Base-by-base conservation (phyloP, 768 basidiomycete species). In the Trametes cubensis region DNA sequence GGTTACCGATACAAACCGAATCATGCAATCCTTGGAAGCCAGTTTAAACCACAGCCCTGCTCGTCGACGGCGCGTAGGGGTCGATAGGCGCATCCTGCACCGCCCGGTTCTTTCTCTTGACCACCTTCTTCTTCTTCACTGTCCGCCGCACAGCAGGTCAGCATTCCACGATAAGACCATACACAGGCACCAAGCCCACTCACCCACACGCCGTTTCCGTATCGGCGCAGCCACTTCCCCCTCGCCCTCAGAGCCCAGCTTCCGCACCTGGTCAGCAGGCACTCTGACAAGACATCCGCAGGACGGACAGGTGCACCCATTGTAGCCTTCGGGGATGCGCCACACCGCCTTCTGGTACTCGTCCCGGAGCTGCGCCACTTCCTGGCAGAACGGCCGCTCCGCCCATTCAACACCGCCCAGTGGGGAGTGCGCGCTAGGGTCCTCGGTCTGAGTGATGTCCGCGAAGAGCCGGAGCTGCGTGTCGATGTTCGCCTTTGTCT, bases 31-130 rank as follows among this genome's bases (percentile, higher is more conserved):
- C 47, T 7, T 15, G 18, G 23, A 17, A 28, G 23, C 34, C 28
- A 7, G 4, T 14, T 52, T 30, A 58, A 17, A 54, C 40, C 6
- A 47, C 44, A 10, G 40, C 44, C 34, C 39, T 40, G 45, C 63
- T 64, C 25, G 63, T 60, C 25, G 63, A 64, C 38, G 63, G 63
- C 6, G 63, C 63, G 23, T 60, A 64, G 21, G 63, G 63, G 20
- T 64, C 63, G 20, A 60, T 28, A 10, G 58, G 58, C 3, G 39
- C 47, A 15, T 34, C 44, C 21, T 47, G 21, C 42, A 20, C 51
- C 10, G 21, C 28, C 20, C 40, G 45, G 4, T 34, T 10, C 54
- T 60, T 60, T 58, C 60, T 64, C 28, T 17, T 49, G 4, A 18
- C 25, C 7, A n/a, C 23, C 50, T 47, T 58, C 39, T 59, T 63